These are phyloP conservation scores for Dothideomycetes sp. DNA, from an alignment of 2,329 filamentous ascomycete species.

Conservation along the genomic window DNA sequence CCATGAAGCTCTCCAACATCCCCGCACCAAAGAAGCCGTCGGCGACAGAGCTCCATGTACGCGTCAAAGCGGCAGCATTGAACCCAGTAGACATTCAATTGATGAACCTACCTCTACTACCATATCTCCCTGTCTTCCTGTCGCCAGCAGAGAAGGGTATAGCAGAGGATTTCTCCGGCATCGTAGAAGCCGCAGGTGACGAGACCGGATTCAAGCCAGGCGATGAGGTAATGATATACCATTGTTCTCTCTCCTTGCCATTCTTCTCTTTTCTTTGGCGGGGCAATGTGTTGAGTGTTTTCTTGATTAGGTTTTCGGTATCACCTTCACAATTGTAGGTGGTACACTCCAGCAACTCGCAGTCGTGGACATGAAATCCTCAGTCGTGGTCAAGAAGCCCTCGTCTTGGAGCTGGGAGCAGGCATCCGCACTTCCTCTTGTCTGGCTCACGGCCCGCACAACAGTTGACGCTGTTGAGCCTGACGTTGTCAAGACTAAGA, in stretches of 20 bases:
- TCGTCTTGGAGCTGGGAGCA: slow-evolving; percentile 18
- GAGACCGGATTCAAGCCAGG: slow-evolving; percentile 16
- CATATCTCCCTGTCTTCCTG: slow-evolving; percentile 13
- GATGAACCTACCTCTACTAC: slow-evolving; percentile 21
- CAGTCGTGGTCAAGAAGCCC: slow-evolving; percentile 19
- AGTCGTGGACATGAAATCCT: slow-evolving; percentile 15
- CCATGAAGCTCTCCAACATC: slow-evolving; percentile 16
- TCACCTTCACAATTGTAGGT: slow-evolving; percentile 16
- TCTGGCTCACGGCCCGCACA: slow-evolving; percentile 22
- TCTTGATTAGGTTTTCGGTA: slow-evolving; percentile 16
- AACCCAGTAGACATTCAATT: slow-evolving; percentile 26
- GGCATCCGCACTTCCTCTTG: slow-evolving; percentile 20
- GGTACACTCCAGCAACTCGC: slow-evolving; percentile 20
- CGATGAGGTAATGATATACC: slow-evolving; percentile 15
- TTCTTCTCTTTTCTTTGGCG: not conserved
- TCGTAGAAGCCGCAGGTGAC: slow-evolving; percentile 15
- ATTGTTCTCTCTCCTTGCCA: not conserved
- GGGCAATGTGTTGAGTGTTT: not conserved
- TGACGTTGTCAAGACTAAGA: slow-evolving; percentile 14
- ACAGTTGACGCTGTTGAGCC: slow-evolving; percentile 18
- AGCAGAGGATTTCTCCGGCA: slow-evolving; percentile 22
- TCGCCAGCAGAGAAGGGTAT: slow-evolving; percentile 17
- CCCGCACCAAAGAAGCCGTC: slow-evolving; percentile 13
- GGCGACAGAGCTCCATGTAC: slow-evolving; percentile 17
- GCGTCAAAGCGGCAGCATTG: slow-evolving; percentile 21